Evolutionary conservation across 441 rosid genomes (phyloP).

Genomic region (Aleurites moluccanus): DNA sequence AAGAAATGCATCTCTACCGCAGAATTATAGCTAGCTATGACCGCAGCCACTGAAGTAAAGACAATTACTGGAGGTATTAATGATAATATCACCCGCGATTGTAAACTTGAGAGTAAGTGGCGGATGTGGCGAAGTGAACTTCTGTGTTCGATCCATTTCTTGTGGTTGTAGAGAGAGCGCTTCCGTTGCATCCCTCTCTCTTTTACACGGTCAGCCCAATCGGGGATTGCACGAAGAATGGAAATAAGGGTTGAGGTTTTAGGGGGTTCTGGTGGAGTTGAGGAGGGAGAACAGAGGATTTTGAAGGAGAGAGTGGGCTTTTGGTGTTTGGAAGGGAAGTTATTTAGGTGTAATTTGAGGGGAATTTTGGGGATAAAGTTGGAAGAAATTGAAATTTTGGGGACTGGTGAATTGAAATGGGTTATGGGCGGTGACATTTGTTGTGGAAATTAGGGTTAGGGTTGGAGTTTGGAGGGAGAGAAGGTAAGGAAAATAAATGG

Average conservation of each 20-base stretch:
- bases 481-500: conserved; percentile 25
- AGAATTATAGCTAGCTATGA: conserved; percentile 64
- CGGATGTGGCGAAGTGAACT: conserved; percentile 86
- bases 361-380: conserved; percentile 24
- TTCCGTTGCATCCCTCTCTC: conserved; percentile 82
- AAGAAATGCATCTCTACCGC: conserved; percentile 61
- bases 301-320: conserved; percentile 26
- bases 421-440: conserved; percentile 40
- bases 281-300: conserved; percentile 27
- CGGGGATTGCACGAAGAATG: conserved; percentile 63
- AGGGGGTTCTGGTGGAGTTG: conserved; percentile 27
- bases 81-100: conserved; percentile 81
- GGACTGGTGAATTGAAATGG: conserved; percentile 29
- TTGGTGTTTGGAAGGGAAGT: conserved; percentile 30
- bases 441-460: conserved; percentile 23
- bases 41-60: conserved; percentile 64
- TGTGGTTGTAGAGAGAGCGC: conserved; percentile 69
- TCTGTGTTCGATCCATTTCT: conserved; percentile 75
- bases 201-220: conserved; percentile 78
- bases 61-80: conserved; percentile 74
- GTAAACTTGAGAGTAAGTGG: conserved; percentile 65
- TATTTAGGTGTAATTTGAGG: conserved; percentile 17
- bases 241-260: conserved; percentile 31
- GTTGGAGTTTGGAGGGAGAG: conserved; percentile 30
- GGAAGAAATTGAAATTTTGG: conserved; percentile 30